Conservation (phyloP, 2,329 filamentous ascomycete species). For the Colletotrichum australisinense region DNA sequence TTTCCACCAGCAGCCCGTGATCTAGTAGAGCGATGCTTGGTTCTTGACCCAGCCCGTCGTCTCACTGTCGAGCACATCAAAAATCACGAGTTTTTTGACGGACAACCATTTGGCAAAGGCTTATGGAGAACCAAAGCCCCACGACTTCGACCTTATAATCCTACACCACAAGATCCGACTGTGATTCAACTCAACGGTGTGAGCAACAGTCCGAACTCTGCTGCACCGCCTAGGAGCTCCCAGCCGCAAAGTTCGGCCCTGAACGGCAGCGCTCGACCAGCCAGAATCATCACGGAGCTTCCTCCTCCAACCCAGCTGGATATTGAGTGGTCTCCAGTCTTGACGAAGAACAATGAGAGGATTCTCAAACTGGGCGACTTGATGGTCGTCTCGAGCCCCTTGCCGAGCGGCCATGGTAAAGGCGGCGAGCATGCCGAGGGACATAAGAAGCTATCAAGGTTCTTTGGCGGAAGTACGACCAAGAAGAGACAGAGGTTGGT, state of each 20-base stretch:
- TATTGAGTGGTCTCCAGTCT: conserved; percentile 97
- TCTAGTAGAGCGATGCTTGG: conserved; percentile 88
- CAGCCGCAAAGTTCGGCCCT: conserved; percentile 51
- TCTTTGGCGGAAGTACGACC: conserved; percentile 90
- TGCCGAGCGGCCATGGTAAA: conserved; percentile 80
- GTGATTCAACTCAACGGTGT: conserved; percentile 79
- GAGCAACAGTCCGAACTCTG: conserved; percentile 45
- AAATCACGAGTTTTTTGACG: conserved; percentile 94
- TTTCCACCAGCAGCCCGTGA: conserved; percentile 90
- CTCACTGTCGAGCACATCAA: conserved; percentile 96
- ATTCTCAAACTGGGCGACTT: conserved; percentile 95
- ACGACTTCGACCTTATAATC: conserved; percentile 83
- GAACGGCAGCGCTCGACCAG: conserved; percentile 69
- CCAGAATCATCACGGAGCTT: conserved; percentile 91
- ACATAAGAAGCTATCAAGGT: conserved; percentile 91
- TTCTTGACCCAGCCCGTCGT: conserved; percentile 85
- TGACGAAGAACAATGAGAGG: conserved; percentile 90
- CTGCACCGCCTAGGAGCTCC: conserved; percentile 43
- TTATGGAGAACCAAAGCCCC: conserved; percentile 94
- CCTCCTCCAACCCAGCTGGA: conserved; percentile 97
- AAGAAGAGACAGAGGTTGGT: conserved; percentile 95
- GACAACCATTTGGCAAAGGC: conserved; percentile 83
- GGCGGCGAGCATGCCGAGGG: conserved; percentile 72
- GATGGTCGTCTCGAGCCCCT: conserved; percentile 82
- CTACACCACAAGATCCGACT: conserved; percentile 78